A percentile compares a stretch with the other conserved stretches of the same genome.
Evolutionary conservation across 345 rosid genomes (phyloP).

Genomic region (Gossypium raimondii): DNA sequence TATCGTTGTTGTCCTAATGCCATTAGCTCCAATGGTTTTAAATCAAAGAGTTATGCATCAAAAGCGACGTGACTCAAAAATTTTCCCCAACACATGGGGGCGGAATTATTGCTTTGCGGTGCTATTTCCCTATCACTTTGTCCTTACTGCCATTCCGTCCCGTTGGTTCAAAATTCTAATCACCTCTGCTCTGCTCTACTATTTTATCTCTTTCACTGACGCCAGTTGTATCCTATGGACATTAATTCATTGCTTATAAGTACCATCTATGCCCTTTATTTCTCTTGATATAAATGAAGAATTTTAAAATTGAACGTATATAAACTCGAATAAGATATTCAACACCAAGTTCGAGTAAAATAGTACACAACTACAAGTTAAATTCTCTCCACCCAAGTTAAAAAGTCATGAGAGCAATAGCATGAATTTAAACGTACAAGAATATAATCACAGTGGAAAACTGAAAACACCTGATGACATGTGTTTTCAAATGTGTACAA

Average conservation of each 20-base stretch:
- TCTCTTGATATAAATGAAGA: no score
- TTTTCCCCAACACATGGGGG: conserved; percentile 35
- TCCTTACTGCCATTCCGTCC: neutral
- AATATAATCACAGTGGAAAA: neutral
- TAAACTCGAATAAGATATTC: no score
- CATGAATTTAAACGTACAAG: neutral
- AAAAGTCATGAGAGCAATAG: neutral
- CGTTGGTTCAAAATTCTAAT: neutral
- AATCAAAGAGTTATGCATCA: conserved; percentile 18
- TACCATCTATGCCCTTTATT: no score
- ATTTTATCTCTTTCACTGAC: neutral
- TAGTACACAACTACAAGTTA: no score
- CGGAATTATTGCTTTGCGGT: conserved; percentile 29
- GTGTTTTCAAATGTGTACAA: no score
- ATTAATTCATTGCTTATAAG: neutral
- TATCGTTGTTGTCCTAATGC: conserved; percentile 14
- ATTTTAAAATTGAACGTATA: no score
- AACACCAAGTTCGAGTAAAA: no score
- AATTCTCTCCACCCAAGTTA: neutral
- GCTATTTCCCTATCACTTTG: conserved; percentile 32
- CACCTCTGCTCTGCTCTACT: neutral
- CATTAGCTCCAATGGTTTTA: conserved; percentile 17
- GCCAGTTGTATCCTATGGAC: neutral
- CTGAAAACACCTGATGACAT: neutral
- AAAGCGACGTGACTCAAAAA: conserved; percentile 34